These are phyloP conservation scores for Zopfochytrium polystomum DNA, from an alignment of 371 early-diverging fungal species.

Conservation along the genomic window DNA sequence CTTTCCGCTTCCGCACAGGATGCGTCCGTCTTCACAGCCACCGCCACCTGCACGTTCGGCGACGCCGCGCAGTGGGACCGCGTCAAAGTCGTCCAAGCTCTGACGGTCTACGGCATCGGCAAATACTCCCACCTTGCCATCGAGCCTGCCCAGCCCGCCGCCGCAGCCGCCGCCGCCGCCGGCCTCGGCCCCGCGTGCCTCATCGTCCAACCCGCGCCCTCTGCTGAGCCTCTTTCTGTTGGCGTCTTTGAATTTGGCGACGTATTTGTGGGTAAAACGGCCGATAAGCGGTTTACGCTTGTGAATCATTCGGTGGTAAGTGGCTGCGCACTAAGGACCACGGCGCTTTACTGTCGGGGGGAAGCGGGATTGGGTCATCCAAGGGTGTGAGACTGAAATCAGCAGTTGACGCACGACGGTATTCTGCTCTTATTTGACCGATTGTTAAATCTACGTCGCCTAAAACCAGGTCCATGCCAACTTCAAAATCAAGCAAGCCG, in stretches of 20 bases:
- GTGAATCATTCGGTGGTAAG: constrained; percentile 43
- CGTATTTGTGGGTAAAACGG: constrained; percentile 41
- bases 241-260: constrained; percentile 49
- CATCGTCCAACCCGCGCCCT: too few relatives aligned
- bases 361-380: too few relatives aligned
- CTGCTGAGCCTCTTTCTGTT: too few relatives aligned
- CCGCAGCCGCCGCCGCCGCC: too few relatives aligned
- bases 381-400: too few relatives aligned
- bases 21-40: constrained; percentile 44
- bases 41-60: constrained; percentile 46
- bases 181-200: too few relatives aligned
- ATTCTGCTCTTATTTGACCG: constrained; percentile 1
- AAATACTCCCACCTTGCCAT: constrained; percentile 48
- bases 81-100: constrained; percentile 29
- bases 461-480: constrained; percentile 42
- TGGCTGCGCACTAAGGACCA: not conserved
- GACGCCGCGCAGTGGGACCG: constrained; percentile 37
- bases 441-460: not conserved
- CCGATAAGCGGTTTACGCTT: constrained; percentile 37
- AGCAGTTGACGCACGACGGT: too few relatives aligned
- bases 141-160: too few relatives aligned
- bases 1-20: constrained; percentile 22
- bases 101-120: constrained; percentile 46
- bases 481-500: constrained; percentile 40
- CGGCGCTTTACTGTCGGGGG: too few relatives aligned